Conservation (phyloP, 2,329 filamentous ascomycete species). For the Orbilia javanica region DNA sequence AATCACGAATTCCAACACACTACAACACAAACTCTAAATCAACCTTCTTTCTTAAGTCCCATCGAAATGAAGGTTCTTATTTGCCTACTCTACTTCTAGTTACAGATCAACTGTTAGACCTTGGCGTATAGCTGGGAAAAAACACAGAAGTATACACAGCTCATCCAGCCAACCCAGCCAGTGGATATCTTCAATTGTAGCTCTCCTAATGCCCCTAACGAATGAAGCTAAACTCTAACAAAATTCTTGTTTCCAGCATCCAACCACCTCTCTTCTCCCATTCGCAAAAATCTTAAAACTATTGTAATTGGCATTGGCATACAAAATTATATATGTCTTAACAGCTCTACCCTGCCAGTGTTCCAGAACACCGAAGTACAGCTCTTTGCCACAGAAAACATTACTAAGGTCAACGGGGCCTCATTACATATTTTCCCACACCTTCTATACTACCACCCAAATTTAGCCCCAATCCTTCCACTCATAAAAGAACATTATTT, state of each 20-base stretch:
- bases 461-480: background rate
- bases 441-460: background rate
- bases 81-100: too few species aligned
- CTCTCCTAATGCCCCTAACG: too few species aligned
- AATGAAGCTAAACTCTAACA: too few species aligned
- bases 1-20: too few species aligned
- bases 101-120: too few species aligned
- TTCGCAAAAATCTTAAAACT: background rate
- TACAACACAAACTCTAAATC: too few species aligned
- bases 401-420: background rate
- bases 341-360: background rate
- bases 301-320: conserved; percentile 2
- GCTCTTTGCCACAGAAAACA: background rate
- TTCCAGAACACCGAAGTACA: background rate
- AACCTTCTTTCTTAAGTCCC: too few species aligned
- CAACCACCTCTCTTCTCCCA: background rate
- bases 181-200: too few species aligned
- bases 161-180: too few species aligned
- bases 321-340: conserved; percentile 7
- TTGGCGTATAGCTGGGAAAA: too few species aligned
- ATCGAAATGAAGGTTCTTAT: too few species aligned
- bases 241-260: background rate
- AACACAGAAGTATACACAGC: too few species aligned
- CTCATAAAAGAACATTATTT: conserved; percentile 7
- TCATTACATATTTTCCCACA: conserved; percentile 9